Conservation (phyloP, 495 filamentous ascomycete genomes). For the Aspergillus diversus region DNA sequence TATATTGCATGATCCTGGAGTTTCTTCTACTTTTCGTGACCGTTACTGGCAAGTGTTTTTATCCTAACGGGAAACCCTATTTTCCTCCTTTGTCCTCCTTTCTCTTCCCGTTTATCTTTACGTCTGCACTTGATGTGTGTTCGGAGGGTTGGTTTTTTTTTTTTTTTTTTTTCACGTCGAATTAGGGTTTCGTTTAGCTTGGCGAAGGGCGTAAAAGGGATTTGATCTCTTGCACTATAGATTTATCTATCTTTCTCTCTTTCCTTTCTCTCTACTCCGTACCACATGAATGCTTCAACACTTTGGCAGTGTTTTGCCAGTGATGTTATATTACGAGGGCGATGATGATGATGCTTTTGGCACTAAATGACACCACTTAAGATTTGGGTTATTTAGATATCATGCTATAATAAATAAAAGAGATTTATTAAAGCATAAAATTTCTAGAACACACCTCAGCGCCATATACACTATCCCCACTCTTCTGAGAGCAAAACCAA, state of each 20-base stretch:
- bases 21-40: not conserved
- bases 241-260: not conserved
- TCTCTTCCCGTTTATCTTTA: slow-evolving; percentile 4
- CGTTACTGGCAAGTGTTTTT: too few relatives aligned
- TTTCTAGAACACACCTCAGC: too few relatives aligned
- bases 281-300: too few relatives aligned
- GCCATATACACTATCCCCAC: too few relatives aligned
- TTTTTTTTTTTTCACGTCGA: not conserved
- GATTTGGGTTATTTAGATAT: too few relatives aligned
- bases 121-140: not conserved
- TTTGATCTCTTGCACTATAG: not conserved
- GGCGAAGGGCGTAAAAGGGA: not conserved
- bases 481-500: too few relatives aligned
- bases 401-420: too few relatives aligned
- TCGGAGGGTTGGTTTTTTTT: not conserved
- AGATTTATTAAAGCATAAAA: too few relatives aligned
- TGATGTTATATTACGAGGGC: too few relatives aligned
- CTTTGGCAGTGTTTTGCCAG: too few relatives aligned
- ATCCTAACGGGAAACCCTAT: not conserved
- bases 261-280: not conserved
- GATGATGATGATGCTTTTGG: too few relatives aligned
- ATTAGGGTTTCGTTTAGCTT: not conserved
- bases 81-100: slow-evolving; percentile 11
- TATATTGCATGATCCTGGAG: slow-evolving; percentile 66
- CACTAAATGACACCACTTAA: too few relatives aligned